Evolutionary conservation across 805 yeast species (phyloP).

Genomic region (Metschnikowia borealis): DNA sequence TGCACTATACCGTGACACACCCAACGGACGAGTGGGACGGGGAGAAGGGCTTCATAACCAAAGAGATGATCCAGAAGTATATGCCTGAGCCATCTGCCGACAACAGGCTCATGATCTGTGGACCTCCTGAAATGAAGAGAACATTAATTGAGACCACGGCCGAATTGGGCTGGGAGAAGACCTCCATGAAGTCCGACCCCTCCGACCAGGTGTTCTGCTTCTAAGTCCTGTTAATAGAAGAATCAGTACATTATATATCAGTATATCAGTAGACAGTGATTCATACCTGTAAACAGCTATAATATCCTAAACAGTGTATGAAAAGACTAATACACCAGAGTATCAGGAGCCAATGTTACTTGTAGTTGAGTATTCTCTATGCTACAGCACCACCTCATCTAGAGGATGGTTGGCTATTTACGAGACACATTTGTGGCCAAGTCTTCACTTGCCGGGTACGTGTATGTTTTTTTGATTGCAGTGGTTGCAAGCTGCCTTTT

Average conservation of each 20-base stretch:
- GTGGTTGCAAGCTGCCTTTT: neutral
- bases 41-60: constrained; percentile 54
- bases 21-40: constrained; percentile 57
- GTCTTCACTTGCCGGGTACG: constrained; percentile 1
- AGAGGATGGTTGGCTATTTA: constrained; percentile 13
- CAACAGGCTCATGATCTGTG: constrained; percentile 66
- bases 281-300: no score
- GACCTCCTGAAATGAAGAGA: constrained; percentile 68
- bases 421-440: constrained; percentile 5
- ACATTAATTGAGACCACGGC: constrained; percentile 46
- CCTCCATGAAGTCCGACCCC: constrained; percentile 43
- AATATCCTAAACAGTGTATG: no score
- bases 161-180: constrained; percentile 60
- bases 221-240: constrained; percentile 17
- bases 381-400: constrained; percentile 16
- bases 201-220: constrained; percentile 58
- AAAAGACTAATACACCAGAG: no score
- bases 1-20: constrained; percentile 53
- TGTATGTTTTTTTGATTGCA: neutral
- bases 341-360: neutral
- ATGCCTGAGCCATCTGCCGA: constrained; percentile 48
- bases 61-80: constrained; percentile 50
- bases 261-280: neutral
- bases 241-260: neutral
- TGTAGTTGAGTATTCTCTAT: constrained; percentile 6